Evolutionary conservation across 306 rosid genomes (phyloP).

Genomic region (Leucaena leucocephala): DNA sequence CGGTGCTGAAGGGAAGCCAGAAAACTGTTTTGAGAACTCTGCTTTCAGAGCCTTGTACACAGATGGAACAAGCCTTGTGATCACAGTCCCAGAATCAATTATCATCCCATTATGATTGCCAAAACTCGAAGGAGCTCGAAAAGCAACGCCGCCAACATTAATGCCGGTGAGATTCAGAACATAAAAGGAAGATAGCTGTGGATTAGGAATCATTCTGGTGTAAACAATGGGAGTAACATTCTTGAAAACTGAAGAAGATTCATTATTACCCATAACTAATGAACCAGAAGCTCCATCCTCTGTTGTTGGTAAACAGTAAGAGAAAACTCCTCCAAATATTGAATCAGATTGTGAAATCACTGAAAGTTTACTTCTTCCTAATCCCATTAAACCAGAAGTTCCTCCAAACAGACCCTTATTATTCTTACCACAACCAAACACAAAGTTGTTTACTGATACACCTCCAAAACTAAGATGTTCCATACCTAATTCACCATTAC

Average conservation of each 20-base stretch:
- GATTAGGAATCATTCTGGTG: slow-evolving; percentile 68
- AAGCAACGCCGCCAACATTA: slow-evolving; percentile 57
- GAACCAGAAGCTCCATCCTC: slow-evolving; percentile 70
- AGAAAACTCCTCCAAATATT: slow-evolving; percentile 76
- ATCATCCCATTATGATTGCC: slow-evolving; percentile 43
- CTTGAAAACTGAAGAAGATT: slow-evolving; percentile 55
- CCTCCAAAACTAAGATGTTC: slow-evolving; percentile 63
- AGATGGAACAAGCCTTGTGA: slow-evolving; percentile 71
- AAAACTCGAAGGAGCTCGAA: slow-evolving; percentile 41
- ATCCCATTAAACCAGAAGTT: slow-evolving; percentile 78
- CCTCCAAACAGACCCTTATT: slow-evolving; percentile 86
- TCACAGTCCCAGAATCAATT: slow-evolving; percentile 88
- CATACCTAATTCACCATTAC: slow-evolving; percentile 57
- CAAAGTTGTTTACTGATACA: slow-evolving; percentile 41
- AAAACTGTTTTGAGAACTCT: slow-evolving; percentile 73
- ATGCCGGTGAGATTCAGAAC: slow-evolving; percentile 73
- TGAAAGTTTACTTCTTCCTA: slow-evolving; percentile 75
- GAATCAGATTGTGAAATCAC: slow-evolving; percentile 66
- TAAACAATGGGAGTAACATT: slow-evolving; percentile 71
- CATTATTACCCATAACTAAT: slow-evolving; percentile 63
- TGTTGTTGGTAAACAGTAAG: slow-evolving; percentile 78
- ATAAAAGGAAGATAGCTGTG: slow-evolving; percentile 63
- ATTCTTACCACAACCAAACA: slow-evolving; percentile 83
- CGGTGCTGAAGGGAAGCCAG: slow-evolving; percentile 58
- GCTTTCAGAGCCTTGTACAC: slow-evolving; percentile 62